Percentiles rank a stretch among this genome's conserved stretches.
phyloP scores from a whole-genome alignment of 495 filamentous ascomycete species.

The Aspergillus diversus region DNA sequence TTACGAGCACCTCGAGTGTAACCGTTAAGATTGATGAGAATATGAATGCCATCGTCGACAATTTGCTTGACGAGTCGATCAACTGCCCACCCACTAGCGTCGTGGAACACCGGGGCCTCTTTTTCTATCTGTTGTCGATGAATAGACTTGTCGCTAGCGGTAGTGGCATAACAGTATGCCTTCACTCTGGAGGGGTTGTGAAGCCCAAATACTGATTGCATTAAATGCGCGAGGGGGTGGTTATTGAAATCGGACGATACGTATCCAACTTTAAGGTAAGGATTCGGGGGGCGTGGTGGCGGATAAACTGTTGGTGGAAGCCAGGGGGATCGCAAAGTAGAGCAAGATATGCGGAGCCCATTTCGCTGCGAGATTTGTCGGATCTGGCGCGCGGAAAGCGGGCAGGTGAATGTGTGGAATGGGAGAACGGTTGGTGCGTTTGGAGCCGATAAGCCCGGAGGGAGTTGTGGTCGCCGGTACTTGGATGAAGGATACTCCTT shows the following conservation, averaged over 20 bases:
- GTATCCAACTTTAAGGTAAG: slow-evolving; percentile 89
- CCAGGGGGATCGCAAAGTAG: slow-evolving; percentile 85
- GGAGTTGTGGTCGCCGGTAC: slow-evolving; percentile 78
- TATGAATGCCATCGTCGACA: slow-evolving; percentile 90
- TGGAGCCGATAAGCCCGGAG: slow-evolving; percentile 74
- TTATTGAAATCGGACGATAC: slow-evolving; percentile 99
- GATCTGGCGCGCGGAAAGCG: slow-evolving; percentile 90
- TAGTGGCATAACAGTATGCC: slow-evolving; percentile 97
- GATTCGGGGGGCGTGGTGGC: slow-evolving; percentile 80
- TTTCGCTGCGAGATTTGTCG: slow-evolving; percentile 96
- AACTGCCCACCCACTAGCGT: slow-evolving; percentile 84
- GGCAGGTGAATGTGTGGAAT: slow-evolving; percentile 99
- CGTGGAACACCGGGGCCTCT: slow-evolving; percentile 89
- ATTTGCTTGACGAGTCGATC: slow-evolving; percentile 90
- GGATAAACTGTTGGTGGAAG: slow-evolving; percentile 78
- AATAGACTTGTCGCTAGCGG: slow-evolving; percentile 84
- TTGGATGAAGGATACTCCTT: slow-evolving; percentile 57
- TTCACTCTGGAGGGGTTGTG: slow-evolving; percentile 74
- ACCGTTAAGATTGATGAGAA: slow-evolving; percentile 95
- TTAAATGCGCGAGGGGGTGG: slow-evolving; percentile 92
- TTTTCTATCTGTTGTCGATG: slow-evolving; percentile 94
- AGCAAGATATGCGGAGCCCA: slow-evolving; percentile 87
- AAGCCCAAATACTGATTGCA: slow-evolving; percentile 98
- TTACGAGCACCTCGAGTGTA: slow-evolving; percentile 98
- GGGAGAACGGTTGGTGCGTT: slow-evolving; percentile 93